Percentiles rank a stretch among this genome's conserved stretches.
Evolutionary conservation across 768 basidiomycete species (phyloP).

Genomic region (Trametes coccinea): DNA sequence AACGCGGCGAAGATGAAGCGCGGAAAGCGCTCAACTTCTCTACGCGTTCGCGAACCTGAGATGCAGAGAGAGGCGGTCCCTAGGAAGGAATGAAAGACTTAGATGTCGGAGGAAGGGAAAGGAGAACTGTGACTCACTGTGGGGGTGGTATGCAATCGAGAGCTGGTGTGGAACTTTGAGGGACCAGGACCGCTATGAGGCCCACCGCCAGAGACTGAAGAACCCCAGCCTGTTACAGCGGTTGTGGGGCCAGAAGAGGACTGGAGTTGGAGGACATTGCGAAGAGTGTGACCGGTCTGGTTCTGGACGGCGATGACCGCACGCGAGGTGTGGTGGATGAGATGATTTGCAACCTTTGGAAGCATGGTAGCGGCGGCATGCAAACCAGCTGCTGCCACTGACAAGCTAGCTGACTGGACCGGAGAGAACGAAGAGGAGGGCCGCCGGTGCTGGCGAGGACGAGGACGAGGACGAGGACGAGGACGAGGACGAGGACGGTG

Average conservation of each 20-base stretch:
- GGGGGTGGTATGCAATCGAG: conserved; percentile 69
- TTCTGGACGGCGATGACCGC: conserved; percentile 77
- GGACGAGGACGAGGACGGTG: too few species aligned
- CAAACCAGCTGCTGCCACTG: conserved; percentile 12
- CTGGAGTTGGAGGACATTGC: conserved; percentile 76
- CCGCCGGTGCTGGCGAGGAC: neutral
- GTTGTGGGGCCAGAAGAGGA: conserved; percentile 45
- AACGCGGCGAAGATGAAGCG: conserved; percentile 12
- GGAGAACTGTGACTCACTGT: conserved; percentile 46
- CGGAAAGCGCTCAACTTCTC: conserved; percentile 21
- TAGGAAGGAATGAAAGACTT: neutral
- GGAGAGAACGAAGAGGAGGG: neutral
- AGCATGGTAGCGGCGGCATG: conserved; percentile 51
- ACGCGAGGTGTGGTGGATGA: conserved; percentile 74
- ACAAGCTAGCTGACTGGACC: neutral
- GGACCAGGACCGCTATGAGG: conserved; percentile 68
- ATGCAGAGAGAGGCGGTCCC: conserved; percentile 17
- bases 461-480: neutral
- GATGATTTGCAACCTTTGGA: conserved; percentile 79
- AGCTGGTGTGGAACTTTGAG: conserved; percentile 69
- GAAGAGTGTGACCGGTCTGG: conserved; percentile 63
- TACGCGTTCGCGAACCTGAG: conserved; percentile 19
- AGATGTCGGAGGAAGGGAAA: neutral
- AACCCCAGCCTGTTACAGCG: conserved; percentile 44
- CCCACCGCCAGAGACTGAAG: conserved; percentile 48